phyloP scores from a whole-genome alignment of 2,329 filamentous ascomycete genomes.

The Onygena corvina region DNA sequence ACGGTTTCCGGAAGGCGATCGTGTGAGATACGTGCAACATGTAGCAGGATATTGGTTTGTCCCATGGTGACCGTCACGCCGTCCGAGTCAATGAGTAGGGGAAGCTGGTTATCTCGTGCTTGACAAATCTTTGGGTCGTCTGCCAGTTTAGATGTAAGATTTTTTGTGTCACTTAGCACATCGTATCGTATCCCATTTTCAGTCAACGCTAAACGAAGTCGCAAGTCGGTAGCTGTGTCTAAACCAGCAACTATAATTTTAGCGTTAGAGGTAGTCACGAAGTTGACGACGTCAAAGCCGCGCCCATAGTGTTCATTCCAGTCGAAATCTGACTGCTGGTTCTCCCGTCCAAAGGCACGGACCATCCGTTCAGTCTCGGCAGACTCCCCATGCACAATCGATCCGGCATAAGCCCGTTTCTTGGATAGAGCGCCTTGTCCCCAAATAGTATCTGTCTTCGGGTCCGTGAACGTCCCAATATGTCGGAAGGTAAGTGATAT shows the following conservation, averaged over 20 bases:
- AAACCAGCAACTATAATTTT: constrained; percentile 24
- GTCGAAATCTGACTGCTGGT: constrained; percentile 56
- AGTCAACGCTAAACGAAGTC: constrained; percentile 27
- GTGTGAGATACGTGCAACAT: constrained; percentile 19
- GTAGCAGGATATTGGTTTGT: constrained; percentile 23
- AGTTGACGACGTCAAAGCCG: constrained; percentile 65
- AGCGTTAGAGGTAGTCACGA: constrained; percentile 28
- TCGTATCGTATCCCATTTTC: constrained; percentile 32
- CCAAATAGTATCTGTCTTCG: constrained; percentile 61
- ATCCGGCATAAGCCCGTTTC: constrained; percentile 44
- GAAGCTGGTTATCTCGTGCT: not conserved
- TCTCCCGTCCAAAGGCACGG: constrained; percentile 72
- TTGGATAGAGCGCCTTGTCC: constrained; percentile 77
- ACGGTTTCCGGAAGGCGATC: constrained; percentile 8
- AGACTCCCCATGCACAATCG: constrained; percentile 58
- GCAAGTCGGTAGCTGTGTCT: constrained; percentile 25
- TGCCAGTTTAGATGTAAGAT: constrained; percentile 2
- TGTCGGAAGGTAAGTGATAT: constrained; percentile 86
- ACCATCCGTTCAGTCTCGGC: constrained; percentile 54
- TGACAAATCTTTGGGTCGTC: not conserved
- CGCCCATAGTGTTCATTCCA: constrained; percentile 65
- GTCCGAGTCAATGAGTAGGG: constrained; percentile 18
- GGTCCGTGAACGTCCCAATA: constrained; percentile 73
- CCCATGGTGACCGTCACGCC: constrained; percentile 22
- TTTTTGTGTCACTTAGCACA: constrained; percentile 7